A percentile compares a stretch with the other conserved stretches of the same genome.
phyloP scores from a whole-genome alignment of 2,329 filamentous ascomycete species.

The Pyrenophora tritici-repentis region DNA sequence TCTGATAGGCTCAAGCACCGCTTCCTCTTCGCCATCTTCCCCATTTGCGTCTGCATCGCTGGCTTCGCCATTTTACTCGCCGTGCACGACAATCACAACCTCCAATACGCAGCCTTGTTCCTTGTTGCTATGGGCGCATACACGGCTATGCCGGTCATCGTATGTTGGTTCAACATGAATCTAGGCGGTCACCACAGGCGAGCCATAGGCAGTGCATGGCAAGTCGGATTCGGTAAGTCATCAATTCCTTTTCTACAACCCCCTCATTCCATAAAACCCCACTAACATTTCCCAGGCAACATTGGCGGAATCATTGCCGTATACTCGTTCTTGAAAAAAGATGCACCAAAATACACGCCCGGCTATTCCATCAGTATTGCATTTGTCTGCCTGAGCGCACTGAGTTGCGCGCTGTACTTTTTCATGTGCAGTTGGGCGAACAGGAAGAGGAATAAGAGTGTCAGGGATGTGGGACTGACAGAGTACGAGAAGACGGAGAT shows the following conservation, averaged over 20 bases:
- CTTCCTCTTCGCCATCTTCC: constrained; percentile 71
- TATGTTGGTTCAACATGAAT: constrained; percentile 63
- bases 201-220: constrained; percentile 56
- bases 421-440: constrained; percentile 65
- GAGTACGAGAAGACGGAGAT: constrained; percentile 66
- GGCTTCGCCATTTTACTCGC: constrained; percentile 77
- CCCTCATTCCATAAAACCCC: neutral
- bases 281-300: constrained; percentile 48
- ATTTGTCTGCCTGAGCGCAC: constrained; percentile 71
- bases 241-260: neutral
- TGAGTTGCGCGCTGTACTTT: constrained; percentile 66
- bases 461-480: constrained; percentile 57
- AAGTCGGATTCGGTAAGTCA: constrained; percentile 44
- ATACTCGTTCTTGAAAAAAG: constrained; percentile 57
- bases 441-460: constrained; percentile 58
- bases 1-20: constrained; percentile 77
- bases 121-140: constrained; percentile 80
- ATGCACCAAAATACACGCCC: constrained; percentile 69
- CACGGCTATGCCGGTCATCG: constrained; percentile 83
- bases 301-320: constrained; percentile 59
- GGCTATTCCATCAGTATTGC: constrained; percentile 79
- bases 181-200: constrained; percentile 57
- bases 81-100: constrained; percentile 67
- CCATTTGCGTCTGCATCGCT: constrained; percentile 70
- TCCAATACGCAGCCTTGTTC: constrained; percentile 82